Evolutionary conservation across 1,284 basidiomycete species (phyloP), one percentile per base, ranked within the genome.

Genomic region (Cryptococcus sp.): DNA sequence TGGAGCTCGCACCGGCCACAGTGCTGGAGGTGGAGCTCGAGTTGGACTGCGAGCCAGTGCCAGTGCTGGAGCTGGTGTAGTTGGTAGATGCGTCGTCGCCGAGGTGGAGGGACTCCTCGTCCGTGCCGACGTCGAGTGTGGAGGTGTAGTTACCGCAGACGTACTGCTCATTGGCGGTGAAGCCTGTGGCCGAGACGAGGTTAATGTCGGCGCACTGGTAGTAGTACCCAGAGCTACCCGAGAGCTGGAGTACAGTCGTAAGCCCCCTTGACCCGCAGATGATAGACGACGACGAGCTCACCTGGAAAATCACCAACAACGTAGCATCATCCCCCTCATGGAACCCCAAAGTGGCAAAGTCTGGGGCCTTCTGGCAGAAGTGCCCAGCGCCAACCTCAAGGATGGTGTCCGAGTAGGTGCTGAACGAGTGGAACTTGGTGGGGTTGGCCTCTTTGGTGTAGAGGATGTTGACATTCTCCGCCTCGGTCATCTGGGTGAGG

Each of bases 151-250:
- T 67, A 23, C 62, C 62, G 46, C 66, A 66, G 45, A 56, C 49
- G 49, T 59, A 59, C 6, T 45, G 28, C n/a, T 37, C 40, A 13
- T 56, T 55, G 3, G 57, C 47, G 42, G 50, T 56, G 51, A 53
- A 65, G 5, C 44, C 47, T 24, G 52, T 44, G 7, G 53, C 35
- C 2, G 53, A 56, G 33, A 66, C 63, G 13, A 68, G 55, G n/a
- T 47, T 61, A 46, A 71, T 53, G 47, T 71, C 69, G 50, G 69
- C 68, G 37, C 69, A 71, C 24, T 60, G 53, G 59, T 66, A 69
- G 56, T 57, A 62, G 52, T 59, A 57, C 15, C 39, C 50, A 20
- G 35, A 38, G 24, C 21, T 45, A n/a, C 54, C 61, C 12, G 60
- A 52, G 46, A 65, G 59, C 59, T 63, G 46, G 12, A 28, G 20